Conservation (phyloP, 139 green algal genomes). For the Closterium sp. region DNA sequence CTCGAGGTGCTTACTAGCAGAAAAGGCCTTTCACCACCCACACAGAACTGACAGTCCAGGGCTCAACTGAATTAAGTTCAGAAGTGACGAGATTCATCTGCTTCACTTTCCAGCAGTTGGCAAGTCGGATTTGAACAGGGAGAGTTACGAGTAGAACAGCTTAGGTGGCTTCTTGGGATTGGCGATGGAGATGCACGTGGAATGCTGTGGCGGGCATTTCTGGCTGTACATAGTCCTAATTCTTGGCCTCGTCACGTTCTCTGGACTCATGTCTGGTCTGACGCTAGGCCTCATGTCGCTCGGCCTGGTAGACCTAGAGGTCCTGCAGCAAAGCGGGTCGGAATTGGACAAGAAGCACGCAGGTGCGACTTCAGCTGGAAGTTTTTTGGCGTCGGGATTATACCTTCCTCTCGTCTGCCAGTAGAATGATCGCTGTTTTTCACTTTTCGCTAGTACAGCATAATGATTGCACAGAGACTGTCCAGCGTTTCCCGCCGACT, state of each 20-base stretch:
- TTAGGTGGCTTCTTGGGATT: not conserved
- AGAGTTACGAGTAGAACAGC: not conserved
- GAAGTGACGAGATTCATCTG: no score
- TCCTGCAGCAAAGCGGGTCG: slow-evolving; percentile 45
- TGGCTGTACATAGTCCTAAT: slow-evolving; percentile 38
- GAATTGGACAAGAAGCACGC: slow-evolving; percentile 42
- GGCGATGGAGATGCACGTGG: not conserved
- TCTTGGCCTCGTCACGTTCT: slow-evolving; percentile 37
- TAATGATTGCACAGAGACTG: no score
- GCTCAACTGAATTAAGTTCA: no score
- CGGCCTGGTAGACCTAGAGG: slow-evolving; percentile 48
- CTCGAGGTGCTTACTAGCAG: no score
- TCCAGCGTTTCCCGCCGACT: no score
- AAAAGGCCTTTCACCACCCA: not conserved
- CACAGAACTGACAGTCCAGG: not conserved
- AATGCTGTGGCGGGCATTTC: slow-evolving; percentile 31
- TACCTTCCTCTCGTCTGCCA: no score
- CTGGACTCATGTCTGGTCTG: slow-evolving; percentile 29
- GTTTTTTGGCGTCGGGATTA: no score
- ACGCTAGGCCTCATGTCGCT: slow-evolving; percentile 58
- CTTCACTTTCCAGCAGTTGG: no score
- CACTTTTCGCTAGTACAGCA: no score
- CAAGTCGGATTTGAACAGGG: not conserved
- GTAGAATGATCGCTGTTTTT: no score
- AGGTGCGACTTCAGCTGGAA: not conserved